Evolutionary conservation across 176 grass and related monocot species (phyloP).

Genomic region (Thalia dealbata): DNA sequence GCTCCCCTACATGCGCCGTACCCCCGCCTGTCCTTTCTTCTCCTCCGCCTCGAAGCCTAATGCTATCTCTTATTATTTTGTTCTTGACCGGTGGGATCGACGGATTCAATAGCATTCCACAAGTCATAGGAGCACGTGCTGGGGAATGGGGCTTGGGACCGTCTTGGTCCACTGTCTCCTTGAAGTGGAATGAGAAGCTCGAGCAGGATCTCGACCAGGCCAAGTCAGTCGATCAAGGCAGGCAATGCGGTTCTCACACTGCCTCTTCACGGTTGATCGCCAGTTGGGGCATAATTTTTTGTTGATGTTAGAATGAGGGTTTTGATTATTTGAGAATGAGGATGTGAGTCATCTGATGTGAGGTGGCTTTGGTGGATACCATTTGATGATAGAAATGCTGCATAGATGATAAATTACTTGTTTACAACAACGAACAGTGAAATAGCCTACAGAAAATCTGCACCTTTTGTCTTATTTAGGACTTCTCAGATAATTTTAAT

Average conservation of each 20-base stretch:
- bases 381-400: background rate
- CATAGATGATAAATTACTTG: no score
- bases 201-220: conserved; percentile 90
- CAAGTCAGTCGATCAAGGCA: conserved; percentile 73
- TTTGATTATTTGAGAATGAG: background rate
- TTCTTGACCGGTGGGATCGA: background rate
- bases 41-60: background rate
- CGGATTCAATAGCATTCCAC: background rate
- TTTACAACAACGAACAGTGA: background rate
- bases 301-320: background rate
- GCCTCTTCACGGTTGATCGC: conserved; percentile 20
- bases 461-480: background rate
- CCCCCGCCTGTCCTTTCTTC: background rate
- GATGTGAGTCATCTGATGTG: background rate
- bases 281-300: conserved; percentile 13
- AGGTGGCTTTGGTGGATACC: background rate
- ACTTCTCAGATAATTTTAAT: no score
- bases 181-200: conserved; percentile 78
- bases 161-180: conserved; percentile 84
- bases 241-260: conserved; percentile 52
- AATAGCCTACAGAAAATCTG: background rate
- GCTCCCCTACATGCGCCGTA: conserved; percentile 93
- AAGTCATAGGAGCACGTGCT: conserved; percentile 98
- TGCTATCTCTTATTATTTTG: background rate
- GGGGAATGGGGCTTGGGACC: conserved; percentile 68